phyloP scores from a whole-genome alignment of 768 basidiomycete genomes.

The Lentinus tigrinus region DNA sequence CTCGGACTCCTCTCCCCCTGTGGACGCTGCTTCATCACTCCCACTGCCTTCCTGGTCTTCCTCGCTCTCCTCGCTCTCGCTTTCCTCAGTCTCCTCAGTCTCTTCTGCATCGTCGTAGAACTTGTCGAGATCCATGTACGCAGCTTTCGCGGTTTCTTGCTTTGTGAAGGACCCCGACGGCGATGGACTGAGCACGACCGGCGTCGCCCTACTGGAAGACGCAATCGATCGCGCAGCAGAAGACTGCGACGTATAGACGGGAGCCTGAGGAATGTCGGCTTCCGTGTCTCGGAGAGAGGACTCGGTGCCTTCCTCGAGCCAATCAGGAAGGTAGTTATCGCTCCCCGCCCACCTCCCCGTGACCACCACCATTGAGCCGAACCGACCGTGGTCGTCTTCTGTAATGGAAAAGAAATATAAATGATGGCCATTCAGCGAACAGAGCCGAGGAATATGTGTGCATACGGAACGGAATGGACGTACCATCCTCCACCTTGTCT shows the following conservation, averaged over 20 bases:
- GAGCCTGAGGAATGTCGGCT: slow-evolving; percentile 44
- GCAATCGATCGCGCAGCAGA: slow-evolving; percentile 29
- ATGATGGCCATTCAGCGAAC: not conserved
- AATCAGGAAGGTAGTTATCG: slow-evolving; percentile 69
- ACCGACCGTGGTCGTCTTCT: slow-evolving; percentile 41
- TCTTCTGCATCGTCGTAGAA: slow-evolving; percentile 61
- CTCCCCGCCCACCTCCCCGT: slow-evolving; percentile 52
- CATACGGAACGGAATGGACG: not conserved
- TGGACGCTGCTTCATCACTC: not conserved
- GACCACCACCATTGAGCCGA: slow-evolving; percentile 70
- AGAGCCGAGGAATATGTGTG: not conserved
- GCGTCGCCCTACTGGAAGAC: slow-evolving; percentile 35
- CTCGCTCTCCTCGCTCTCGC: slow-evolving; percentile 34
- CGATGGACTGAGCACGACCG: slow-evolving; percentile 61
- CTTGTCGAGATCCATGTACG: slow-evolving; percentile 63
- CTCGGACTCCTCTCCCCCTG: slow-evolving; percentile 11
- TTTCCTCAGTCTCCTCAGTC: slow-evolving; percentile 31
- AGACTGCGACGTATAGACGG: slow-evolving; percentile 40
- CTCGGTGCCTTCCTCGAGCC: slow-evolving; percentile 87
- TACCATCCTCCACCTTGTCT: slow-evolving; percentile 16
- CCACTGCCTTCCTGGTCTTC: slow-evolving; percentile 24
- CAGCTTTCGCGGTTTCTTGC: slow-evolving; percentile 41
- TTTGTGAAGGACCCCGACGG: slow-evolving; percentile 39
- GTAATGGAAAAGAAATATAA: not conserved
- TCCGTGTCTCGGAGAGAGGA: slow-evolving; percentile 67